phyloP scores from a whole-genome alignment of 192 early-diverging fungal genomes.

The Podila epicladia region DNA sequence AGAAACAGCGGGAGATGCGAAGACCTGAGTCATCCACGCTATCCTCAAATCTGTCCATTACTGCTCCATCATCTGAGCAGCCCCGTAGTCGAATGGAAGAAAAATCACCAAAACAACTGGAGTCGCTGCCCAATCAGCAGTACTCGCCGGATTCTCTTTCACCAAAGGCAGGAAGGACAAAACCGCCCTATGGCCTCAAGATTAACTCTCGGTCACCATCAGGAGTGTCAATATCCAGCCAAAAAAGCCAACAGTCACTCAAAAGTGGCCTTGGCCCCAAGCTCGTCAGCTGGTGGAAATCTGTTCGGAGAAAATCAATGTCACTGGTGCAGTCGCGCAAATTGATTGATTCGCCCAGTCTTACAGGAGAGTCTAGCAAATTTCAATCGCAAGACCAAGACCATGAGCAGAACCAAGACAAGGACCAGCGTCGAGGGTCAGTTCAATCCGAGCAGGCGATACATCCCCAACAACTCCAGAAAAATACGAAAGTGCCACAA shows the following conservation, averaged over 20 bases:
- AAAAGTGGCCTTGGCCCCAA: conserved; percentile 45
- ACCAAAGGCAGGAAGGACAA: conserved; percentile 13
- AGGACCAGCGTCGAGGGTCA: neutral
- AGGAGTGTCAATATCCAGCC: conserved; percentile 36
- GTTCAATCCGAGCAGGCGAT: neutral
- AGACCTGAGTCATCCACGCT: conserved; percentile 26
- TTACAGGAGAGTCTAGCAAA: neutral
- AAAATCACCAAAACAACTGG: neutral
- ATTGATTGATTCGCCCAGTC: conserved; percentile 3
- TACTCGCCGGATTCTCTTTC: conserved; percentile 10
- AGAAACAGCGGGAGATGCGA: conserved; percentile 16
- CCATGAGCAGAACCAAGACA: neutral
- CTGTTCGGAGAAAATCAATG: conserved; percentile 46
- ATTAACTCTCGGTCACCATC: conserved; percentile 37
- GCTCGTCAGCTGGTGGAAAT: conserved; percentile 52
- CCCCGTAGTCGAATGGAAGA: conserved; percentile 1
- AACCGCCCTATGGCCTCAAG: conserved; percentile 27
- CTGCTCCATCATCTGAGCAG: conserved; percentile 18
- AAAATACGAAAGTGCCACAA: neutral
- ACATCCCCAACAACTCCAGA: no score
- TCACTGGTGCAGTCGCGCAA: conserved; percentile 39
- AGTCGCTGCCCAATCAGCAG: neutral
- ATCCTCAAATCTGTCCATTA: conserved; percentile 22
- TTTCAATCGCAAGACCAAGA: conserved; percentile 1
- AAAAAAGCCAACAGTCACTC: conserved; percentile 49